A percentile compares a stretch with the other conserved stretches of the same genome.
Evolutionary conservation across 495 filamentous ascomycete species (phyloP).

Genomic region (Platismatia glauca): DNA sequence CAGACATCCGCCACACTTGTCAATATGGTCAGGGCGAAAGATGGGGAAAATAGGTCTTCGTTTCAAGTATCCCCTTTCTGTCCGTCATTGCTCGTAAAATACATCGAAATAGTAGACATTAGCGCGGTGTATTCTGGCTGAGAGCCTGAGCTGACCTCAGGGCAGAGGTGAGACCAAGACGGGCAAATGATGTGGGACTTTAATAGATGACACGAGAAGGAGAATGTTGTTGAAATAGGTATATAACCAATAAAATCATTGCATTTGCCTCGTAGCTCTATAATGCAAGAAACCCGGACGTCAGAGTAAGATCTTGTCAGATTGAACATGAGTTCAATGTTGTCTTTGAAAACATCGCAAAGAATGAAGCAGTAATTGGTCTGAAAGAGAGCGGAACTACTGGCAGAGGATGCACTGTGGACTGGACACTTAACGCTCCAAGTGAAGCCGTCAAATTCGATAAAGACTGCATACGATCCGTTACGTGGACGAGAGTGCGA

Average conservation of each 20-base stretch:
- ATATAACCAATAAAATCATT: too few species aligned
- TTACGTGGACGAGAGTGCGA: constrained; percentile 54
- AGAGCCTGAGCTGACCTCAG: constrained; percentile 2
- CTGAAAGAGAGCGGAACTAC: constrained; percentile 33
- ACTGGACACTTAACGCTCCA: constrained; percentile 52
- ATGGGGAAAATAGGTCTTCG: constrained; percentile 51
- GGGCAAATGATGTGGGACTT: too few species aligned
- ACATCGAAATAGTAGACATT: neutral
- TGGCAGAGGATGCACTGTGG: constrained; percentile 47
- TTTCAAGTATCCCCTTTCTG: constrained; percentile 5
- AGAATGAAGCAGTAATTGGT: constrained; percentile 38
- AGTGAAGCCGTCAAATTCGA: constrained; percentile 63
- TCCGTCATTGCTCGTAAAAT: constrained; percentile 15
- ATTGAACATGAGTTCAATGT: constrained; percentile 46
- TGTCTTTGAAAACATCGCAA: constrained; percentile 51
- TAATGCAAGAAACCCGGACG: too few species aligned
- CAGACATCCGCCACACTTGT: constrained; percentile 56
- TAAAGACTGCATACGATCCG: constrained; percentile 57
- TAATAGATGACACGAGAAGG: too few species aligned
- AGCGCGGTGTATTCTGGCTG: neutral
- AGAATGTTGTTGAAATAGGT: too few species aligned
- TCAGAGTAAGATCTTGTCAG: too few species aligned
- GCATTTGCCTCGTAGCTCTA: too few species aligned
- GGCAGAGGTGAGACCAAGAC: constrained; percentile 48
- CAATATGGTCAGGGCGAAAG: constrained; percentile 56